Conservation (phyloP, 1,284 basidiomycete species). For the Microbotryomycetes sp. region DNA sequence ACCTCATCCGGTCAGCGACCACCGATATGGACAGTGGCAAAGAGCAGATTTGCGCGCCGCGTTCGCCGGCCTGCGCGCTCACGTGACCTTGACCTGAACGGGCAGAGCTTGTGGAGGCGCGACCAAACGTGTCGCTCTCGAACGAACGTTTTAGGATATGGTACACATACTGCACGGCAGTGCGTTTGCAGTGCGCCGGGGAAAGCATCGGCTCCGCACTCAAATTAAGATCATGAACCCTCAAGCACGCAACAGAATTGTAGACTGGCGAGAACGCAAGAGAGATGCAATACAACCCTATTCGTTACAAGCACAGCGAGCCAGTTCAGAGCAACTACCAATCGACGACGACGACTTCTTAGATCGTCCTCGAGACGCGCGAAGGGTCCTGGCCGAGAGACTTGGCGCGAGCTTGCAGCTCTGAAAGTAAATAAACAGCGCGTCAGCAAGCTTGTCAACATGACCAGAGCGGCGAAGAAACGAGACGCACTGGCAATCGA, state of each 20-base stretch:
- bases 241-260: not conserved
- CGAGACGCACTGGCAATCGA: not conserved
- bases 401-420: constrained; percentile 91
- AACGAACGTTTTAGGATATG: too few species aligned
- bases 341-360: not conserved
- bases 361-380: constrained; percentile 20
- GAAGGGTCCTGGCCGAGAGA: constrained; percentile 56
- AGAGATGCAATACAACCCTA: not conserved
- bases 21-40: too few species aligned
- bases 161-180: too few species aligned
- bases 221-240: too few species aligned
- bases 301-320: not conserved
- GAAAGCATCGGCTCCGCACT: too few species aligned
- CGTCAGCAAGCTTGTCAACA: not conserved
- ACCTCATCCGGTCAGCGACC: too few species aligned
- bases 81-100: too few species aligned
- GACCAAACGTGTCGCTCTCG: too few species aligned
- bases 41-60: too few species aligned
- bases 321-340: not conserved
- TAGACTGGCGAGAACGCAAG: not conserved
- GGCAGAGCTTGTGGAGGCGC: too few species aligned
- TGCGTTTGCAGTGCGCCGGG: too few species aligned
- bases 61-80: too few species aligned
- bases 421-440: constrained; percentile 46
- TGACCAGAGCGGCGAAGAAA: not conserved